Base-by-base conservation (phyloP, 495 filamentous ascomycete species). In the Rhypophila decipiens region DNA sequence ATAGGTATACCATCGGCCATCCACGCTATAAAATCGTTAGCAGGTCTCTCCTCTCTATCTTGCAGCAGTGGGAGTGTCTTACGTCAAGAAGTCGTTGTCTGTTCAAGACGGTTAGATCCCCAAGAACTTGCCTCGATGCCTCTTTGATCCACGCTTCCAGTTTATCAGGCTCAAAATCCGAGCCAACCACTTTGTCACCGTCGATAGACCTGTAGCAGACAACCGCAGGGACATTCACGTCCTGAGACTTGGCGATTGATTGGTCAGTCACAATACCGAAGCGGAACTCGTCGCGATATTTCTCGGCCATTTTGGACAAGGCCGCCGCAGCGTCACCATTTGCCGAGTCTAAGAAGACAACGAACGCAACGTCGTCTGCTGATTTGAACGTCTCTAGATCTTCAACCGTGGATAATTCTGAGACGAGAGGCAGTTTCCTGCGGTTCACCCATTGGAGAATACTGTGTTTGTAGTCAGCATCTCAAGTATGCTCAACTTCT, bases 1-100 rank as follows among this genome's bases (percentile, higher is more conserved):
- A 73, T 47, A 74, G 51, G 49, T 74, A 74, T 34, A 68, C 52
- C 34, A 72, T 66, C 1, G 69, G 65, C 59, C 65, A 69, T 1
- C 54, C 60, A 13, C 55, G 52, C 67, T 72, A 40, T 8, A 18
- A 17, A 33, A 17, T n/a, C n/a, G n/a, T 31, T 17, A 24, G 44
- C n/a, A n/a, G n/a, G n/a, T n/a, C n/a, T n/a, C n/a, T n/a, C n/a
- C n/a, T n/a, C n/a, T n/a, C n/a, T n/a, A n/a, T n/a, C n/a, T n/a
- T n/a, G n/a, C n/a, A n/a, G n/a, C n/a, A 36, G 35, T n/a, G 22
- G 20, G 9, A 8, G 42, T 1, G 29, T 39, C 67, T 50, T 41
- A 70, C 69, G 20, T 62, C 64, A 29, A 72, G 55, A 12, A 69
- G 63, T 13, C 58, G 47, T 17, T 62, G 49, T 23, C 64, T 55